A percentile compares a stretch with the other conserved stretches of the same genome.
Evolutionary conservation across 2,329 filamentous ascomycete genomes (phyloP).

Genomic region (Colletotrichum tofieldiae): DNA sequence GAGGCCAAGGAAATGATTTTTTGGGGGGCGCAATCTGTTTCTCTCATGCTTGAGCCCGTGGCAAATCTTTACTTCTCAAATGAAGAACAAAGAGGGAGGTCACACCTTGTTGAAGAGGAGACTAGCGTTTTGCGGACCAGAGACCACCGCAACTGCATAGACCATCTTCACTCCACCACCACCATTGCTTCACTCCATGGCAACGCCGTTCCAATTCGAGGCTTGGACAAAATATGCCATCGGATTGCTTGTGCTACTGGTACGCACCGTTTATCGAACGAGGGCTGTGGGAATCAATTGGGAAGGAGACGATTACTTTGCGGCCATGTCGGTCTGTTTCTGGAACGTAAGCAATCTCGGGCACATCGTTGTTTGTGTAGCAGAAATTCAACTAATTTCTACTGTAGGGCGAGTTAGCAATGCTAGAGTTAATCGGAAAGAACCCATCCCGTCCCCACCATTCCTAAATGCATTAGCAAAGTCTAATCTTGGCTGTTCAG

Average conservation of each 20-base stretch:
- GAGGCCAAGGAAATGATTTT: not conserved
- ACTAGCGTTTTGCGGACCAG: slow-evolving; percentile 28
- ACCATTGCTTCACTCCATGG: slow-evolving; percentile 45
- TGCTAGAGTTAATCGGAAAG: slow-evolving; percentile 37
- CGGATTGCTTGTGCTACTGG: slow-evolving; percentile 54
- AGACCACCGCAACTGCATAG: slow-evolving; percentile 36
- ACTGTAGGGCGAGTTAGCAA: slow-evolving; percentile 15
- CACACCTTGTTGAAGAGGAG: slow-evolving; percentile 20
- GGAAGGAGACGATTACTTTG: slow-evolving; percentile 61
- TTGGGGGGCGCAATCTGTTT: slow-evolving; percentile 13
- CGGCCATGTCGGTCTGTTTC: slow-evolving; percentile 53
- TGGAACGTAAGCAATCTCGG: slow-evolving; percentile 52
- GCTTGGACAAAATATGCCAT: slow-evolving; percentile 62
- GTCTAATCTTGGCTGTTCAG: slow-evolving; percentile 43
- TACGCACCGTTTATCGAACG: slow-evolving; percentile 57
- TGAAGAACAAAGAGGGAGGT: slow-evolving; percentile 14
- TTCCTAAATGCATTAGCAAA: not conserved
- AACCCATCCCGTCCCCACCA: not conserved
- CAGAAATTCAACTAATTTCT: slow-evolving; percentile 5
- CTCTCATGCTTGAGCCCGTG: slow-evolving; percentile 20
- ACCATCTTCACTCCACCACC: slow-evolving; percentile 24
- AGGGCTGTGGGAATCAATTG: slow-evolving; percentile 57
- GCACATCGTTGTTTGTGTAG: not conserved
- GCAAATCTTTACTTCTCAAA: not conserved
- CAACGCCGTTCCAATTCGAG: slow-evolving; percentile 59